Evolutionary conservation across 129 eudicot genomes (phyloP).

Genomic region (Pittosporum tobira): DNA sequence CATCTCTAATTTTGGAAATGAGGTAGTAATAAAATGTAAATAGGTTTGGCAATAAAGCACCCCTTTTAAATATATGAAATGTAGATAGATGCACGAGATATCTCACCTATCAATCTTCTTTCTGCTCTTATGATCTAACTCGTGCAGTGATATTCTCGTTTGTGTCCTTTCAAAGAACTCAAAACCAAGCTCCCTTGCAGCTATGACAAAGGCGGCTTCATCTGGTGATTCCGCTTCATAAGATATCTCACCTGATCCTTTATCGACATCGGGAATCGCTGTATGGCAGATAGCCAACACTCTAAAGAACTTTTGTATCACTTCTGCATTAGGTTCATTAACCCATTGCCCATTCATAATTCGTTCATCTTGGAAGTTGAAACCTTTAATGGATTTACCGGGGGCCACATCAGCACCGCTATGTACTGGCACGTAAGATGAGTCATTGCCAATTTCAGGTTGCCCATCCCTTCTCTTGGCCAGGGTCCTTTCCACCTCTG

Average conservation of each 20-base stretch:
- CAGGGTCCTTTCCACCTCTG: constrained; percentile 83
- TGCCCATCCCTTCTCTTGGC: constrained; percentile 38
- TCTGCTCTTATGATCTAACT: constrained; percentile 45
- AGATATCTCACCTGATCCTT: constrained; percentile 51
- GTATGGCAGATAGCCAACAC: constrained; percentile 93
- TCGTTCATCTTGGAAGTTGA: constrained; percentile 73
- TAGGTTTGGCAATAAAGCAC: no score
- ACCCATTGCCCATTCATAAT: constrained; percentile 74
- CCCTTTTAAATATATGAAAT: background rate
- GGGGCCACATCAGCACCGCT: constrained; percentile 21
- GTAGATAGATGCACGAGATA: constrained; percentile 8
- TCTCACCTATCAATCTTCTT: constrained; percentile 58
- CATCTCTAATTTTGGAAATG: no score
- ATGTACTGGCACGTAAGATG: constrained; percentile 12
- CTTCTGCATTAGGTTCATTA: constrained; percentile 43
- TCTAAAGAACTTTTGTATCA: constrained; percentile 69
- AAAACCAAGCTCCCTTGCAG: constrained; percentile 91
- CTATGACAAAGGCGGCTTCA: constrained; percentile 97
- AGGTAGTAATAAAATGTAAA: no score
- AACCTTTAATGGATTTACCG: constrained; percentile 56
- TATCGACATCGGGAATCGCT: constrained; percentile 77
- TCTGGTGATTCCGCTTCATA: constrained; percentile 99
- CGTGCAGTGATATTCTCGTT: constrained; percentile 74
- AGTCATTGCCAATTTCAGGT: constrained; percentile 21
- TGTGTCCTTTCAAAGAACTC: constrained; percentile 88